Percentiles rank a stretch among this genome's conserved stretches.
Evolutionary conservation across 2,329 filamentous ascomycete genomes (phyloP).

Genomic region (Fusarium lateritium): DNA sequence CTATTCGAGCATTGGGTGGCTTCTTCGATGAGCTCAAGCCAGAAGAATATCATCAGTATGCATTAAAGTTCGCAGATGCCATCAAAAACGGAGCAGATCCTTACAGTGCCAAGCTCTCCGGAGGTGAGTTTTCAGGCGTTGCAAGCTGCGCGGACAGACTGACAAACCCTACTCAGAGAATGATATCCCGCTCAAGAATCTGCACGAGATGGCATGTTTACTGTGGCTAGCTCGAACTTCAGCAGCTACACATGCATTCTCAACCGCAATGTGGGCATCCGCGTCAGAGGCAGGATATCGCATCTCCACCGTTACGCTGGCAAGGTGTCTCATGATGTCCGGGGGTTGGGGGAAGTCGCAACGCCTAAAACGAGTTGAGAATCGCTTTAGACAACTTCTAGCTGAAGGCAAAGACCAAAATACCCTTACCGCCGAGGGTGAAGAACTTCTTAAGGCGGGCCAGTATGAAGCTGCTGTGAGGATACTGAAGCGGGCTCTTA

Average conservation of each 20-base stretch:
- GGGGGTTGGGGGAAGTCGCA: constrained; percentile 40
- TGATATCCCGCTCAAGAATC: constrained; percentile 28
- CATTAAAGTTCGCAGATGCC: constrained; percentile 42
- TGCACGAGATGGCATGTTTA: constrained; percentile 52
- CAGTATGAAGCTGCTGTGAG: constrained; percentile 44
- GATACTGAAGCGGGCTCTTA: constrained; percentile 48
- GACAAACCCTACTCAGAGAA: constrained; percentile 33
- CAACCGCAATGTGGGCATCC: constrained; percentile 50
- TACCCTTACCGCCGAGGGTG: constrained; percentile 55
- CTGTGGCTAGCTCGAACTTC: constrained; percentile 35
- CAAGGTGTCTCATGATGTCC: constrained; percentile 40
- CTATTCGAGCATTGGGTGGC: constrained; percentile 31
- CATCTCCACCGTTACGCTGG: constrained; percentile 52
- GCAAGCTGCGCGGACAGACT: constrained; percentile 4
- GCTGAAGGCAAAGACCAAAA: constrained; percentile 52
- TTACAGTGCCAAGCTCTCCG: constrained; percentile 37
- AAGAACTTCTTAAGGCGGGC: constrained; percentile 46
- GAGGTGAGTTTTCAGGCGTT: constrained; percentile 38
- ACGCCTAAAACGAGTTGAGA: constrained; percentile 40
- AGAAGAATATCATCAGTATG: constrained; percentile 46
- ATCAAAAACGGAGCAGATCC: constrained; percentile 43
- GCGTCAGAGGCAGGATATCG: constrained; percentile 52
- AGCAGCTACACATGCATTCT: constrained; percentile 30
- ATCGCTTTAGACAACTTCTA: constrained; percentile 53
- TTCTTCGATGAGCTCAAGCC: constrained; percentile 39